These are phyloP conservation scores for Bryopsis sp. DNA, from an alignment of 139 green algal species.

Conservation along the genomic window DNA sequence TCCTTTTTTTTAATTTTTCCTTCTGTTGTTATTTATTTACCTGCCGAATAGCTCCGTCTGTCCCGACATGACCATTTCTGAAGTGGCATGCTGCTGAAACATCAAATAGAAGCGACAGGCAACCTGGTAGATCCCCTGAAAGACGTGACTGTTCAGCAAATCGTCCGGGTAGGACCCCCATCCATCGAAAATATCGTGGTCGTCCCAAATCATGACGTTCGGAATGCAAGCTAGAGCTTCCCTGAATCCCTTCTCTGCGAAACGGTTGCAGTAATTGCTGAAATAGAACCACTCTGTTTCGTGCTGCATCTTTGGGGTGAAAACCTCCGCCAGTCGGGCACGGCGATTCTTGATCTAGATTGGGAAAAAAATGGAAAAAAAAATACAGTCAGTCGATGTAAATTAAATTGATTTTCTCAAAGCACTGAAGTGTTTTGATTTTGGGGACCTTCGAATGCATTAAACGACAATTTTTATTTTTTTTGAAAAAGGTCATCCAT, in stretches of 20 bases:
- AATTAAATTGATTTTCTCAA: too few relatives aligned
- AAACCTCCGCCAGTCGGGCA: not conserved
- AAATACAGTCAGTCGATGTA: too few relatives aligned
- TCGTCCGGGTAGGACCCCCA: conserved; percentile 31
- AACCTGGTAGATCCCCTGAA: conserved; percentile 31
- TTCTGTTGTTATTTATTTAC: too few relatives aligned
- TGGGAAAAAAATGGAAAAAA: too few relatives aligned
- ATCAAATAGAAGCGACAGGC: conserved; percentile 47
- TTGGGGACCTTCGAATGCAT: too few relatives aligned
- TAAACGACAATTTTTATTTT: too few relatives aligned
- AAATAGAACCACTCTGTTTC: conserved; percentile 14
- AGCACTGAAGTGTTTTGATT: too few relatives aligned
- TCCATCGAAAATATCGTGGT: conserved; percentile 35
- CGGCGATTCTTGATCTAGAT: not conserved
- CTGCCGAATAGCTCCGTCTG: not conserved
- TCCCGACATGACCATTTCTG: not conserved
- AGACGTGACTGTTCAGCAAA: conserved; percentile 16
- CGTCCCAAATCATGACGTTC: conserved; percentile 17
- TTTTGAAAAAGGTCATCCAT: too few relatives aligned
- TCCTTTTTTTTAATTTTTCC: too few relatives aligned
- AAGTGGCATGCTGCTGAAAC: conserved; percentile 37
- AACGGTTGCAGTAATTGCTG: conserved; percentile 12
- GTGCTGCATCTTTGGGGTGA: not conserved
- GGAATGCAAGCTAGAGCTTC: conserved; percentile 18
- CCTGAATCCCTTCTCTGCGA: conserved; percentile 20